Evolutionary conservation across 2,329 filamentous ascomycete genomes (phyloP), one percentile per base, ranked within the genome.

Genomic region (Hirsutella thompsonii): DNA sequence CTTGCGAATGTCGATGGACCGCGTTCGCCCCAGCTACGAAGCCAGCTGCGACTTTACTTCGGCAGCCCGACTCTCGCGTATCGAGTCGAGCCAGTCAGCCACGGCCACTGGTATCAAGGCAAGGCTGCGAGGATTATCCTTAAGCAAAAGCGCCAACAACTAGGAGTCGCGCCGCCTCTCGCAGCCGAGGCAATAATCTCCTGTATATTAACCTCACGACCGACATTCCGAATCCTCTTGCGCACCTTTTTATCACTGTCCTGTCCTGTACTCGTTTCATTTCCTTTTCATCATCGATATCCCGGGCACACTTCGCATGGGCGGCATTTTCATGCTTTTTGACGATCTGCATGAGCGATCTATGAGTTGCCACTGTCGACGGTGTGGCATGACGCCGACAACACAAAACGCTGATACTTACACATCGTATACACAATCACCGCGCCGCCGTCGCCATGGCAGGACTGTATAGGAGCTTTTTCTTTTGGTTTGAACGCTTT

Each of bases 1-100:
- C 42, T 77, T 93, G 52, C 74, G 89, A 38, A 78, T 79, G 47
- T 94, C 87, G 0, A 90, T 94, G 76, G 92, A 96, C 55, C 79
- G 82, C 20, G 76, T 86, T 16, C 74, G 88, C 50, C 74, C 83
- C 10, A 90, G 84, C 59, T 94, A 87, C 57, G 90, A 95, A 62
- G 79, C 78, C 30, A 92, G 81, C 59, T 83, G 79, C 52, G 92
- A 96, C 53, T 94, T 95, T 55, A 94, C 90, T 0, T 89, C 84
- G 21, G 89, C 89, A 13, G 87, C 87, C 30, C 79, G 90, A 56
- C 66, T 98, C 49, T 81, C 81, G 37, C 75, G 88, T 47, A 77
- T 94, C 49, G 92, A 95, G 65, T 89, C 83, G 20, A 76, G 70
- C 23, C 56, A 38, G 45, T 20, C 21, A 16, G 40, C 10, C 28